Evolutionary conservation across 2,329 filamentous ascomycete species (phyloP).

Genomic region (Diaporthe australafricana): DNA sequence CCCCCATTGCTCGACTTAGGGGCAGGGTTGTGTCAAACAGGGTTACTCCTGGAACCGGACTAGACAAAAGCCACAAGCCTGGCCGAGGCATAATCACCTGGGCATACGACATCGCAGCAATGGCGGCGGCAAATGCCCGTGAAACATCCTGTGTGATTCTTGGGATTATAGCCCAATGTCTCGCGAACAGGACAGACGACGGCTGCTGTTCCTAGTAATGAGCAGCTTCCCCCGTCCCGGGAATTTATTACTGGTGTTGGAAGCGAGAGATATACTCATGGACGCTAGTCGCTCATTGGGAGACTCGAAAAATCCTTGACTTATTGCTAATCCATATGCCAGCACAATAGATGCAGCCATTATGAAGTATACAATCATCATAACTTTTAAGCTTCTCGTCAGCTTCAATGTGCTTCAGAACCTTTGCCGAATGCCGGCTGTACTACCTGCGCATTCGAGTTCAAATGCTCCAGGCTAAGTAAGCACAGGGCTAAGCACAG

Average conservation of each 20-base stretch:
- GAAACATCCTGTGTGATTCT: not conserved
- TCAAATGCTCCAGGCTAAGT: no score
- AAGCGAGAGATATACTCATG: no score
- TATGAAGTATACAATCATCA: no score
- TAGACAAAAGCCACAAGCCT: not conserved
- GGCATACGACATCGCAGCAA: not conserved
- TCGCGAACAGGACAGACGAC: not conserved
- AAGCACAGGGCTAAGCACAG: no score
- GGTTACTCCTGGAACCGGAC: conserved; percentile 4
- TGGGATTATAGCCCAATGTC: not conserved
- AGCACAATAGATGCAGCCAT: no score
- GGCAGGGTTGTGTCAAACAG: not conserved
- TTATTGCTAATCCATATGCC: no score
- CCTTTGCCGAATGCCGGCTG: no score
- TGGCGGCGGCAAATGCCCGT: not conserved
- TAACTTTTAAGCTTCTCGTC: no score
- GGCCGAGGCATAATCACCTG: conserved; percentile 27
- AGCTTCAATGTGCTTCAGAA: not conserved
- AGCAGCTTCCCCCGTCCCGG: no score
- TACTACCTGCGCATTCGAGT: no score
- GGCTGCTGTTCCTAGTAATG: not conserved
- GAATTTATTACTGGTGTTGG: no score
- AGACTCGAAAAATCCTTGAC: not conserved
- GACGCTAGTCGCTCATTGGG: no score
- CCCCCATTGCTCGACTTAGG: not conserved